phyloP scores from a whole-genome alignment of 106 monocot genomes.

The Dendrobium nobile region DNA sequence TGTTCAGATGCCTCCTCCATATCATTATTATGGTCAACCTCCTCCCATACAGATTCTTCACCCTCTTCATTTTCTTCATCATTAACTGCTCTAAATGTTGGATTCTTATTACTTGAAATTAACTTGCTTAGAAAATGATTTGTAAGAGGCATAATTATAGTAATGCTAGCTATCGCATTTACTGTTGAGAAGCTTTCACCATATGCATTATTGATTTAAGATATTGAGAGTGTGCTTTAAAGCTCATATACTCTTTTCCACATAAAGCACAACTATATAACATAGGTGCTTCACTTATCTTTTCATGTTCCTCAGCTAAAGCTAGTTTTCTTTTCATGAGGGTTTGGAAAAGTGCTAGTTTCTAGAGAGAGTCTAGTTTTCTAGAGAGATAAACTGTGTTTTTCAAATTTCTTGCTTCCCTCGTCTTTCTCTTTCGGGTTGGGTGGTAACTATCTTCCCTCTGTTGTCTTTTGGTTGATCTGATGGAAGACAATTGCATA shows the following conservation, averaged over 20 bases:
- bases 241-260: slow-evolving; percentile 77
- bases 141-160: slow-evolving; percentile 52
- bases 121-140: slow-evolving; percentile 16
- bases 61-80: slow-evolving; percentile 49
- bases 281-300: slow-evolving; percentile 22
- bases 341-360: no score
- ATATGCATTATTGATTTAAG: slow-evolving; percentile 63
- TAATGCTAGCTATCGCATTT: slow-evolving; percentile 26
- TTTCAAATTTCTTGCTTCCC: no score
- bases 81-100: slow-evolving; percentile 9
- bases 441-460: no score
- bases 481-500: no score
- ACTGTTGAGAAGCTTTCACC: slow-evolving; percentile 63
- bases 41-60: slow-evolving; percentile 82
- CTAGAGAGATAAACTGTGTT: no score
- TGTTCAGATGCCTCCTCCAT: slow-evolving; percentile 37
- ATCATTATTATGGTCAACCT: slow-evolving; percentile 52
- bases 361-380: no score
- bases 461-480: no score
- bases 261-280: slow-evolving; percentile 71
- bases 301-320: no score
- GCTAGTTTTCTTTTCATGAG: no score
- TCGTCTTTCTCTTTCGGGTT: no score
- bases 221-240: slow-evolving; percentile 77
- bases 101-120: slow-evolving; percentile 5